These are phyloP conservation scores for Climacium dendroides DNA, from an alignment of 225 moss, liverwort and hornwort genomes.

Conservation along the genomic window DNA sequence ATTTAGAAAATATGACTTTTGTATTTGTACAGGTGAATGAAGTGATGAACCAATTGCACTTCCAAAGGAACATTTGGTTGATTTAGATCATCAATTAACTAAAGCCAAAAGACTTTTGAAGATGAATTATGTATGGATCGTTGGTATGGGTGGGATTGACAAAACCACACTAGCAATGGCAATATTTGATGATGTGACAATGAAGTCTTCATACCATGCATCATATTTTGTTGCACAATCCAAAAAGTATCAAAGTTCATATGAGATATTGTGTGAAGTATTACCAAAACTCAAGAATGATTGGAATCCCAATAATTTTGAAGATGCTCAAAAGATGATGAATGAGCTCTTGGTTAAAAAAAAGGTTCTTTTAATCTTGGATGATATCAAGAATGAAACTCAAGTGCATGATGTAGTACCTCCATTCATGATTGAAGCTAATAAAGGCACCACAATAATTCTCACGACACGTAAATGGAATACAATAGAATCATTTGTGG, in stretches of 20 bases:
- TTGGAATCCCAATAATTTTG: accelerated
- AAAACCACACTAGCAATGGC: background rate
- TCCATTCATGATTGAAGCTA: background rate
- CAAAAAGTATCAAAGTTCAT: background rate
- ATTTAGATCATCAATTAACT: background rate
- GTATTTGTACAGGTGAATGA: background rate
- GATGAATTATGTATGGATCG: background rate
- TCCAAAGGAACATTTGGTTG: background rate
- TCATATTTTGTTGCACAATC: background rate
- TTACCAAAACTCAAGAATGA: background rate
- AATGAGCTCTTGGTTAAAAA: accelerated
- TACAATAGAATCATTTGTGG: background rate
- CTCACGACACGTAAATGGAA: background rate
- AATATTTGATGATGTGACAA: background rate
- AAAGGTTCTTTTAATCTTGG: background rate
- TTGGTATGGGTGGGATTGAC: background rate
- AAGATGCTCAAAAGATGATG: background rate
- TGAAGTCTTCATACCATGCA: background rate
- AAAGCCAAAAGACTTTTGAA: background rate
- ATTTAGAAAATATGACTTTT: background rate
- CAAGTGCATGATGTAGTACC: background rate
- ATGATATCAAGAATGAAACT: background rate
- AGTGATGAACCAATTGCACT: accelerated
- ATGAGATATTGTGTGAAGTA: background rate
- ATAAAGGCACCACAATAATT: background rate